phyloP scores from a whole-genome alignment of 768 basidiomycete genomes.

The Trametes sanguinea region DNA sequence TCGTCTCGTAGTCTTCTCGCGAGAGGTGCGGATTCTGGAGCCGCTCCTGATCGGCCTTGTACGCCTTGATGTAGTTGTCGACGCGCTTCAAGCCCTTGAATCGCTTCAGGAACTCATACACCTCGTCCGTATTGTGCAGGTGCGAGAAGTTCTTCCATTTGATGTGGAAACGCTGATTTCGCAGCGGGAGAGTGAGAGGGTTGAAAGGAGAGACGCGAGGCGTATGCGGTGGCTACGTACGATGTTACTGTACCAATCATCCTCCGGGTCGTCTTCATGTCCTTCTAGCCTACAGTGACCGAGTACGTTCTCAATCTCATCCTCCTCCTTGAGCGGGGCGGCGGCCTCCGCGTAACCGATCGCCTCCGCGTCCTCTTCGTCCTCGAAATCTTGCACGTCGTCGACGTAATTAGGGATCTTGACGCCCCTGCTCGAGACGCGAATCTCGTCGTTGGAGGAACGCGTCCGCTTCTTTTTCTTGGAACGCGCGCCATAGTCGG shows the following conservation, averaged over 20 bases:
- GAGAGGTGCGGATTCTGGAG: slow-evolving; percentile 66
- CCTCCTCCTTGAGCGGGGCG: slow-evolving; percentile 44
- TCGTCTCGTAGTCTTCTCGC: slow-evolving; percentile 86
- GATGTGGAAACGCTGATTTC: slow-evolving; percentile 88
- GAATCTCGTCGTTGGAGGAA: slow-evolving; percentile 66
- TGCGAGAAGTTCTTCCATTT: slow-evolving; percentile 99
- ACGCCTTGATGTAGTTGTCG: slow-evolving; percentile 97
- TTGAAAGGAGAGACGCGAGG: neutral
- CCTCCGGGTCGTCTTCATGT: slow-evolving; percentile 70
- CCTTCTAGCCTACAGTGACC: slow-evolving; percentile 86
- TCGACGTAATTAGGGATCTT: slow-evolving; percentile 86
- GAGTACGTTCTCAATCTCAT: slow-evolving; percentile 92
- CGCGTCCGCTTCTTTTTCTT: slow-evolving; percentile 80
- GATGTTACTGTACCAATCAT: slow-evolving; percentile 86
- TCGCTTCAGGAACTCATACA: slow-evolving; percentile 92
- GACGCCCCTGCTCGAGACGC: slow-evolving; percentile 72
- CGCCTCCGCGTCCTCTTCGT: slow-evolving; percentile 64
- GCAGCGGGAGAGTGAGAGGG: neutral
- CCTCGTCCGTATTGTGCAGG: slow-evolving; percentile 98
- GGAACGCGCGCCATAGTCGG: slow-evolving; percentile 82
- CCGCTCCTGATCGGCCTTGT: slow-evolving; percentile 71
- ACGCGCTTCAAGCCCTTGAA: slow-evolving; percentile 96
- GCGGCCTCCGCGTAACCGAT: slow-evolving; percentile 52
- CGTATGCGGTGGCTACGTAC: slow-evolving; percentile 41
- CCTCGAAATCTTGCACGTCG: slow-evolving; percentile 64